Conservation (phyloP, 257 asterid genomes). For the Primulina tabacum region DNA sequence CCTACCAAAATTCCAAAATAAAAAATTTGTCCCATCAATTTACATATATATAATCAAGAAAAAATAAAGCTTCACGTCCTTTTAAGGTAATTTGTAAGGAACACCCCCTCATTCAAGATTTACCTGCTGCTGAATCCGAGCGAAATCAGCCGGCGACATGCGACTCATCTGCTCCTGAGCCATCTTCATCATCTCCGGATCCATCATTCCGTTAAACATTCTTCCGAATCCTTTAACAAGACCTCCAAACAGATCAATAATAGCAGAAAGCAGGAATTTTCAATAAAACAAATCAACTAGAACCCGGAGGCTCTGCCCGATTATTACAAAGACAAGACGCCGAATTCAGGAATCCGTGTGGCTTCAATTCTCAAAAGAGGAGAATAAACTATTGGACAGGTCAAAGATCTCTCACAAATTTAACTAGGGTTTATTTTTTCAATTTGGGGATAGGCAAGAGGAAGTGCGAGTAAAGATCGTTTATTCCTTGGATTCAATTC, state of each 20-base stretch:
- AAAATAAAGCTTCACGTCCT: neutral
- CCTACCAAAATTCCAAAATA: neutral
- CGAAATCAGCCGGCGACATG: slow-evolving; percentile 92
- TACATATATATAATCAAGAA: neutral
- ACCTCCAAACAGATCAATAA: slow-evolving; percentile 22
- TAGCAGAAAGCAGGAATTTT: slow-evolving; percentile 5
- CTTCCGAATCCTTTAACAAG: slow-evolving; percentile 19
- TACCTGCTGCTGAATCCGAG: slow-evolving; percentile 96
- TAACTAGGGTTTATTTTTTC: neutral
- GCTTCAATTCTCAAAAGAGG: neutral
- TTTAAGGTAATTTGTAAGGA: too few relatives aligned
- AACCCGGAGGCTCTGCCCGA: neutral
- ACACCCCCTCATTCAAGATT: neutral
- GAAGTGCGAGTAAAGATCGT: neutral
- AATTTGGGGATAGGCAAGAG: neutral
- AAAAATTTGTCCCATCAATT: neutral
- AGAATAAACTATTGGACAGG: neutral
- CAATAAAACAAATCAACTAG: neutral
- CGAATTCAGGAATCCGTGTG: slow-evolving; percentile 13
- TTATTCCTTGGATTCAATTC: neutral
- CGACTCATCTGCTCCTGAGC: slow-evolving; percentile 99
- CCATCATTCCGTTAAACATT: slow-evolving; percentile 90
- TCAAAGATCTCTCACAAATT: neutral
- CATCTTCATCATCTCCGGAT: slow-evolving; percentile 83
- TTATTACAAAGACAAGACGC: slow-evolving; percentile 2